Conservation (phyloP, 2,329 filamentous ascomycete genomes). For the Fonsecaea pugnacius region DNA sequence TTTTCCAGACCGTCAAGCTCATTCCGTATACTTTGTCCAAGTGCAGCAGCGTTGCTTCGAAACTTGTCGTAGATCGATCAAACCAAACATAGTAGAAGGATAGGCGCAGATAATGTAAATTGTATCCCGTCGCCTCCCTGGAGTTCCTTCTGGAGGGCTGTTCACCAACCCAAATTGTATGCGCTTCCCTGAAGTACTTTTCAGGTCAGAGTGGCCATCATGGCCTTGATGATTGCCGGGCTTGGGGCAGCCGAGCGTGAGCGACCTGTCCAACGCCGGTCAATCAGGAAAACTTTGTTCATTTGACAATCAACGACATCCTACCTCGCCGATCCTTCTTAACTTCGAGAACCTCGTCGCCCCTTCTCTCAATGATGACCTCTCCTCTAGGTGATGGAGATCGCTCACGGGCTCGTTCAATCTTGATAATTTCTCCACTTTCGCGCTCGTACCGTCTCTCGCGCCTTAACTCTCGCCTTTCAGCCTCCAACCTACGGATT, state of each 20-base stretch:
- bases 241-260: constrained; percentile 56
- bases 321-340: constrained; percentile 95
- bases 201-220: constrained; percentile 72
- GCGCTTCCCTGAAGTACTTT: background rate
- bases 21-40: background rate
- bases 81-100: background rate
- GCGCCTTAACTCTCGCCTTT: constrained; percentile 62
- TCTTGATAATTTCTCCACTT: constrained; percentile 34
- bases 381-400: constrained; percentile 37
- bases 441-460: constrained; percentile 58
- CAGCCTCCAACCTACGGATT: constrained; percentile 71
- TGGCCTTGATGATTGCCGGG: constrained; percentile 67
- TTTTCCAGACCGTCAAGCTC: background rate
- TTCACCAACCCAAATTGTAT: background rate
- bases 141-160: background rate
- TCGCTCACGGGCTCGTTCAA: constrained; percentile 37
- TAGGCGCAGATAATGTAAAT: background rate
- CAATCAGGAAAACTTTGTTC: constrained; percentile 25
- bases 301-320: constrained; percentile 58
- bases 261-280: constrained; percentile 30
- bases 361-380: constrained; percentile 44
- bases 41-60: background rate
- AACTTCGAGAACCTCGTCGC: constrained; percentile 62
- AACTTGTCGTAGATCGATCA: background rate
- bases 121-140: background rate